phyloP scores from a whole-genome alignment of 1,284 basidiomycete species.

The Mixia osmundae region DNA sequence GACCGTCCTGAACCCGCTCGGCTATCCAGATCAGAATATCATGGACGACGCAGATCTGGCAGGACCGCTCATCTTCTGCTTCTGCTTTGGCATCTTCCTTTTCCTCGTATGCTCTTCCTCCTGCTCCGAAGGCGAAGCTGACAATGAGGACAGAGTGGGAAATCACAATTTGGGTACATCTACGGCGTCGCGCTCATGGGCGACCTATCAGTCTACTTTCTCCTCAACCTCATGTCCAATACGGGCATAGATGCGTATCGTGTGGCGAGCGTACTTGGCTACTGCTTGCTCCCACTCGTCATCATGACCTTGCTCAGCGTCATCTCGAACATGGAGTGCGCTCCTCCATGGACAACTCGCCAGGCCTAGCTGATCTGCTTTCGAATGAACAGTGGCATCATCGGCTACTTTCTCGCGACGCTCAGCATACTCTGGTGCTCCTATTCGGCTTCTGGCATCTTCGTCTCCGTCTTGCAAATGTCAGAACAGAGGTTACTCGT shows the following conservation, averaged over 20 bases:
- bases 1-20: constrained; percentile 83
- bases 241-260: constrained; percentile 88
- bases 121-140: constrained; percentile 1
- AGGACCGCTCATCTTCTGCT: constrained; percentile 81
- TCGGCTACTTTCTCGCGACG: constrained; percentile 59
- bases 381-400: constrained; percentile 32
- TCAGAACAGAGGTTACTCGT: constrained; percentile 76
- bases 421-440: constrained; percentile 84
- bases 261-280: constrained; percentile 70
- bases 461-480: constrained; percentile 78
- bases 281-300: constrained; percentile 91
- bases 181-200: constrained; percentile 93
- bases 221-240: constrained; percentile 94
- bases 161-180: constrained; percentile 96
- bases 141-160: constrained; percentile 55
- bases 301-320: constrained; percentile 80
- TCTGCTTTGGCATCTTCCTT: constrained; percentile 75
- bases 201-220: constrained; percentile 75
- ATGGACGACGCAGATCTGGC: constrained; percentile 99
- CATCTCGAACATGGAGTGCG: constrained; percentile 66
- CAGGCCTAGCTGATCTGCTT: constrained; percentile 3
- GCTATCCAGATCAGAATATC: constrained; percentile 67
- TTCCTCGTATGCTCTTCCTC: constrained; percentile 44
- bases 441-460: constrained; percentile 77
- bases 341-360: constrained; percentile 16